phyloP scores from a whole-genome alignment of 345 rosid genomes.

The Aethionema arabicum region DNA sequence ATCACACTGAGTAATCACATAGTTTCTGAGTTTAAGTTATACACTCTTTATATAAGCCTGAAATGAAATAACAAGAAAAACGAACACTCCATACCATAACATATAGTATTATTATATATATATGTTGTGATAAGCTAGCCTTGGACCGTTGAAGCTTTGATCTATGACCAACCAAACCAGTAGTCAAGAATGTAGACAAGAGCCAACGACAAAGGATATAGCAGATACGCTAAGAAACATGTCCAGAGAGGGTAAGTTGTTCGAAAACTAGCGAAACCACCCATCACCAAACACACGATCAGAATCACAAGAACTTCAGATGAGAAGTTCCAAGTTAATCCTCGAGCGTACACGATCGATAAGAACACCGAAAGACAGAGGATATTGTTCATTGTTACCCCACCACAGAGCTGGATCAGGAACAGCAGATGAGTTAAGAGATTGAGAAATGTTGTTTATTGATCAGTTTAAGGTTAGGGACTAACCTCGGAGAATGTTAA shows the following conservation, averaged over 20 bases:
- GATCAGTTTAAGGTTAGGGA: neutral
- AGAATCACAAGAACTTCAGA: conserved; percentile 86
- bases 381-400: conserved; percentile 86
- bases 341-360: conserved; percentile 76
- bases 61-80: too few relatives aligned
- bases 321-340: conserved; percentile 93
- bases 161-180: conserved; percentile 86
- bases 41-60: too few relatives aligned
- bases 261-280: conserved; percentile 76
- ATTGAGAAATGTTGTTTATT: conserved; percentile 14
- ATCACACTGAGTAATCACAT: too few relatives aligned
- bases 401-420: conserved; percentile 75
- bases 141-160: conserved; percentile 3
- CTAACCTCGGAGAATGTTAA: conserved; percentile 87
- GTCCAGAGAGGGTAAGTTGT: conserved; percentile 95
- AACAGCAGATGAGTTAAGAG: neutral
- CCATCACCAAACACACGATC: conserved; percentile 83
- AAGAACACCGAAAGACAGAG: conserved; percentile 91
- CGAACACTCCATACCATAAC: too few relatives aligned
- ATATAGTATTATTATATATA: too few relatives aligned
- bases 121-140: neutral
- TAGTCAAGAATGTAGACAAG: conserved; percentile 86
- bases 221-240: conserved; percentile 58
- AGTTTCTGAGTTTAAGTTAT: too few relatives aligned
- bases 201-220: conserved; percentile 82